Base-by-base conservation (phyloP, 306 rosid species). In the Vigna nakashimae region DNA sequence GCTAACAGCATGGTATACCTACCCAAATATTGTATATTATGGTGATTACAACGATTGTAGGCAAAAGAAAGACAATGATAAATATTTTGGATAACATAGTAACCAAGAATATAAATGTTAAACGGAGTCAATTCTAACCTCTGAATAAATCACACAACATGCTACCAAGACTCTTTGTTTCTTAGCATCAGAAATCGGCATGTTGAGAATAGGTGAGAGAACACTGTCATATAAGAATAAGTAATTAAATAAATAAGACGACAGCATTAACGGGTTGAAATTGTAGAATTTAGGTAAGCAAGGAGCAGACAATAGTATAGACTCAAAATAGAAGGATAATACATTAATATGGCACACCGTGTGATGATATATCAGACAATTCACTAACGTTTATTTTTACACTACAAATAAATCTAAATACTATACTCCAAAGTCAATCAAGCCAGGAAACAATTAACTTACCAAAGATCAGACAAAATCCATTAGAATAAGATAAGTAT, bases 121-220 rank as follows among this genome's bases (percentile, higher is more conserved):
- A n/a, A 59, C 24, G 26, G 55, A 70, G 65, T 60, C 56, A 86
- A 65, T 28, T 87, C 96, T 71, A 84, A 95, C 98, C 98, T 95
- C 99, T 1, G 99, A 91, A 80, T 92, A 95, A 82, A 95, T 89
- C 68, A 95, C 94, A 48, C 96, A 92, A 53, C 89, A 91, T 60
- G 99, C 97, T 73, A 91, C 99, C 88, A 95, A 84, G 60, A 95
- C 99, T 85, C 99, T 85, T 73, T 95, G 99, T 83, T 95, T 92
- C 94, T 87, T 95, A 52, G 98, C 88, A 88, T 92, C 98, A 38
- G 97, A 87, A 86, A 92, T 78, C 46, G 97, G 91, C 99, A 91
- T 92, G 94, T 95, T 95, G 67, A 95, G 94, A 86, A 95, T 86
- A 45, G 98, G 99, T 57, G 99, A 90, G 84, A 95, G 99, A 76